phyloP scores from a whole-genome alignment of 2,329 filamentous ascomycete genomes.

The Trichoderma koningii region DNA sequence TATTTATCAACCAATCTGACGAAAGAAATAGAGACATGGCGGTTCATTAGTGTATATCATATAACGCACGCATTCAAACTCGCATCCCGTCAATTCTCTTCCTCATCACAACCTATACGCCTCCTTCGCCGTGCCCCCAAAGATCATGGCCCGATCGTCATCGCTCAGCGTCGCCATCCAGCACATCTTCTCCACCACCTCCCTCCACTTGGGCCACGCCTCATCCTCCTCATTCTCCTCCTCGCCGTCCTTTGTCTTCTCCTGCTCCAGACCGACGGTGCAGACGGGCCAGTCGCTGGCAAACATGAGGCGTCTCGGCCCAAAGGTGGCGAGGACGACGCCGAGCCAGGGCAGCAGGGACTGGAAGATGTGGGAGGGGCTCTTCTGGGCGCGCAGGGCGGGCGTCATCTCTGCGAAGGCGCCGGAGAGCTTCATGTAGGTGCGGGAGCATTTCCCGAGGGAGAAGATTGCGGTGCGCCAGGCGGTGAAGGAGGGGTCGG shows the following conservation, averaged over 20 bases:
- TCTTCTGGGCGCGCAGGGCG: constrained; percentile 48
- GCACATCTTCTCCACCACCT: constrained; percentile 68
- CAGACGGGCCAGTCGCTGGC: constrained; percentile 94
- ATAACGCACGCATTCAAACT: neutral
- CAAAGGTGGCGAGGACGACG: constrained; percentile 71
- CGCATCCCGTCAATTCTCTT: neutral
- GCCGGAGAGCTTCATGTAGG: constrained; percentile 93
- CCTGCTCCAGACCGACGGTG: constrained; percentile 52
- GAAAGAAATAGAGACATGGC: neutral
- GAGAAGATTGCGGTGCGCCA: constrained; percentile 71
- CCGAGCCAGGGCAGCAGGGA: constrained; percentile 70
- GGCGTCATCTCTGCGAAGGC: constrained; percentile 76
- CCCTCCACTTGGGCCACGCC: constrained; percentile 76
- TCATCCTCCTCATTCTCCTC: constrained; percentile 30
- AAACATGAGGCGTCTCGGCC: constrained; percentile 76
- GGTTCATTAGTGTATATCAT: constrained; percentile 4
- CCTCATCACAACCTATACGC: constrained; percentile 62
- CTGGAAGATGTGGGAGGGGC: constrained; percentile 60
- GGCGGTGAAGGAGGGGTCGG: constrained; percentile 60
- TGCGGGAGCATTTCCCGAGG: constrained; percentile 63
- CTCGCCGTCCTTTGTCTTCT: constrained; percentile 32
- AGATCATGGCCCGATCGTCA: constrained; percentile 67
- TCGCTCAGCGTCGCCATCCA: constrained; percentile 62
- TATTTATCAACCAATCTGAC: neutral
- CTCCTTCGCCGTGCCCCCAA: constrained; percentile 69